These are phyloP conservation scores for Cladosporium phlei DNA, from an alignment of 2,329 filamentous ascomycete genomes.

Conservation along the genomic window DNA sequence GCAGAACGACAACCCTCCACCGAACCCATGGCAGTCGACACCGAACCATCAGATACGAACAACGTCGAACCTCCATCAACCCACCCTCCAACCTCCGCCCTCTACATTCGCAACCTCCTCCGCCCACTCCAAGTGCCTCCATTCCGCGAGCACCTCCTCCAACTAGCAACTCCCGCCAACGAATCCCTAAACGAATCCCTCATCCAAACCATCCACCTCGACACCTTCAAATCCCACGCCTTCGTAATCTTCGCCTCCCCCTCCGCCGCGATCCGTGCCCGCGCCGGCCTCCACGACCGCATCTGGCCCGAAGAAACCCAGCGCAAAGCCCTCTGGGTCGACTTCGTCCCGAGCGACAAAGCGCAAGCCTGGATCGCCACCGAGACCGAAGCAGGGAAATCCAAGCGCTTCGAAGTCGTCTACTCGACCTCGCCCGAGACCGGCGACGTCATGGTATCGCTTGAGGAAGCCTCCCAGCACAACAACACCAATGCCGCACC, in stretches of 20 bases:
- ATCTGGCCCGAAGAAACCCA: constrained; percentile 85
- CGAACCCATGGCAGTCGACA: constrained; percentile 2
- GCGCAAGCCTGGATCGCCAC: constrained; percentile 63
- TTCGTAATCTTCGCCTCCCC: constrained; percentile 68
- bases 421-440: constrained; percentile 53
- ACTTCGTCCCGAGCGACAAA: constrained; percentile 73
- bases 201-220: constrained; percentile 69
- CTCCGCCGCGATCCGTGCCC: constrained; percentile 69
- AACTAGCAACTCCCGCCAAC: constrained; percentile 60
- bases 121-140: constrained; percentile 68
- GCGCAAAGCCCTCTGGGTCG: constrained; percentile 78
- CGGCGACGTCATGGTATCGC: constrained; percentile 39
- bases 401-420: constrained; percentile 65
- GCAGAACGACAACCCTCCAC: background rate
- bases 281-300: constrained; percentile 68
- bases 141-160: constrained; percentile 64
- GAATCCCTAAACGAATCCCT: constrained; percentile 40
- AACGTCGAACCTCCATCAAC: constrained; percentile 29
- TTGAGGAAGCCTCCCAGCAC: constrained; percentile 23
- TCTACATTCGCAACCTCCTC: constrained; percentile 90
- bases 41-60: background rate
- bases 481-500: constrained; percentile 12
- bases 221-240: constrained; percentile 81
- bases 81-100: constrained; percentile 53
- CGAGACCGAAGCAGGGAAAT: constrained; percentile 52